Evolutionary conservation across 768 basidiomycete genomes (phyloP).

Genomic region (Hypholoma sublateritium): DNA sequence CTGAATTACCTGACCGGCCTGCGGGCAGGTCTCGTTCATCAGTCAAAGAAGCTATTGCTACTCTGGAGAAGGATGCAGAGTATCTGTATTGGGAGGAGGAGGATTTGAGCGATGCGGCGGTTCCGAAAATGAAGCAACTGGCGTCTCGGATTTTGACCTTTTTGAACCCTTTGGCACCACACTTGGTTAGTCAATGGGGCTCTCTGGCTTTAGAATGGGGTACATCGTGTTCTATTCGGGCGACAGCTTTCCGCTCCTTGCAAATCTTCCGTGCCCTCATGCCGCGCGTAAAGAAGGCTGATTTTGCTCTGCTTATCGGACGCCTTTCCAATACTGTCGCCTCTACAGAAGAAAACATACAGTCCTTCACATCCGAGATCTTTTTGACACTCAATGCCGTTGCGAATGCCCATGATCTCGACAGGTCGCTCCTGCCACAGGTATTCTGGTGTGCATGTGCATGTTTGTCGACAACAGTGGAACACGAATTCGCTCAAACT

Average conservation of each 20-base stretch:
- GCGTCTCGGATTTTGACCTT: conserved; percentile 66
- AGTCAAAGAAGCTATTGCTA: conserved; percentile 49
- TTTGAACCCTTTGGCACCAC: conserved; percentile 67
- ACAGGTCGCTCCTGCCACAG: conserved; percentile 68
- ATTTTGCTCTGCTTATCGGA: conserved; percentile 78
- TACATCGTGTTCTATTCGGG: conserved; percentile 83
- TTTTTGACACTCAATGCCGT: conserved; percentile 71
- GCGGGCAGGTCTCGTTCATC: conserved; percentile 43
- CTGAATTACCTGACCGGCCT: conserved; percentile 64
- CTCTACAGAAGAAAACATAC: conserved; percentile 72
- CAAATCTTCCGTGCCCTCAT: conserved; percentile 86
- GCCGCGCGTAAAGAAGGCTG: conserved; percentile 65
- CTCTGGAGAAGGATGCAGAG: conserved; percentile 60
- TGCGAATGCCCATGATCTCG: conserved; percentile 53
- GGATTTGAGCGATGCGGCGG: conserved; percentile 52
- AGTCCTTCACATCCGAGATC: conserved; percentile 82
- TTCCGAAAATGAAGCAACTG: conserved; percentile 68
- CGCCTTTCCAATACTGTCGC: conserved; percentile 84
- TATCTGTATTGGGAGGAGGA: conserved; percentile 72
- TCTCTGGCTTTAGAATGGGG: conserved; percentile 81
- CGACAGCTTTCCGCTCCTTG: conserved; percentile 83
- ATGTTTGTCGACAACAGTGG: conserved; percentile 79
- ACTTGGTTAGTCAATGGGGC: conserved; percentile 76
- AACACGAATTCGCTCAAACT: conserved; percentile 73
- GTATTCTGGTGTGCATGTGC: conserved; percentile 87